Base-by-base conservation (phyloP, 495 filamentous ascomycete genomes). In the Aspergillus diversus region DNA sequence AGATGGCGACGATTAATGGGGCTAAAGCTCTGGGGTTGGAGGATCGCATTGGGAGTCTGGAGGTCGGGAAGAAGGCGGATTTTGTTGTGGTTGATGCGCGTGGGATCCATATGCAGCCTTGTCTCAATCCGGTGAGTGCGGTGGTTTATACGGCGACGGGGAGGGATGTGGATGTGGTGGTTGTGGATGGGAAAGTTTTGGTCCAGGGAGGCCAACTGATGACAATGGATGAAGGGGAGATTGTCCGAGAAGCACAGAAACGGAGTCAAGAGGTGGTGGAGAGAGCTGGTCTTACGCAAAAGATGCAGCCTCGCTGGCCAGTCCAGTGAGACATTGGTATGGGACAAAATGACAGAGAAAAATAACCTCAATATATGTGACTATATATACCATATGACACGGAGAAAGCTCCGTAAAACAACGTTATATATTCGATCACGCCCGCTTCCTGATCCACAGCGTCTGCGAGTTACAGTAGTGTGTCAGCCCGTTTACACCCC, bases 401-500 rank as follows among this genome's bases (percentile, higher is more conserved):
- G n/a, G n/a, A 4, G 8, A 4, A 11, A 43, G 11, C 39, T 43
- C 39, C 39, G 12, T 4, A 43, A 3, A 12, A 11, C 39, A 43
- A 43, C 7, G 21, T 27, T 27, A 27, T 27, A 27, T 7, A 43
- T 12, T 43, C 39, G 5, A 15, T 49, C n/a, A 54, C 16, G 21
- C 21, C 31, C 21, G 27, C 63, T 65, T 65, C 31, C 47, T 61
- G 42, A 66, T 17, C 52, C 54, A 66, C 54, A 69, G 13, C 1
- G 59, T 66, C 72, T 87, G 81, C 15, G 83, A 79, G 56, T 88
- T 85, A 53, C 76, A 78, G 65, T 85, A 89, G 16, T 76, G 75
- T 63, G 85, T 72, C 63, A 89, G 61, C 0, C 87, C 87, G 55
- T 82, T 80, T 63, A 77, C 76, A 11, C 83, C 83, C 72, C 85